phyloP scores from a whole-genome alignment of 352 stramenopile genomes.

The Blastocystis hominis region DNA sequence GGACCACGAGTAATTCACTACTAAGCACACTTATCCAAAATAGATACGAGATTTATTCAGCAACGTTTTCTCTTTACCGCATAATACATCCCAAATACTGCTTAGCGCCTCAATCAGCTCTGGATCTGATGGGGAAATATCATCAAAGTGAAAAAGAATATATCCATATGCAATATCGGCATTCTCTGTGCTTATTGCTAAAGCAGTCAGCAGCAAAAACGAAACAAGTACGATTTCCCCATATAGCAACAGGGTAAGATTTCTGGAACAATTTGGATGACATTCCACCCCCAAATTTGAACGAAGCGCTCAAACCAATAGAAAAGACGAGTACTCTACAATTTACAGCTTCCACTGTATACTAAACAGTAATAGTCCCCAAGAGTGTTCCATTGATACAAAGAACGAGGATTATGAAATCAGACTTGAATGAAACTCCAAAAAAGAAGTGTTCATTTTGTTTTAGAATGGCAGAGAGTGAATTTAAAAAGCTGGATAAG shows the following conservation, averaged over 20 bases:
- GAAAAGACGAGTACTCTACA: neutral
- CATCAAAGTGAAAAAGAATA: conserved; percentile 51
- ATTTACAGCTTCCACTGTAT: neutral
- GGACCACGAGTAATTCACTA: conserved; percentile 38
- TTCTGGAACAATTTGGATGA: conserved; percentile 18
- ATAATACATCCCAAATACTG: neutral
- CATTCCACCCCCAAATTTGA: neutral
- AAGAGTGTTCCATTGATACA: neutral
- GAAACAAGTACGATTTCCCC: conserved; percentile 33
- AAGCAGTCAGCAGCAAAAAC: neutral
- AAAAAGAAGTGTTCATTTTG: neutral
- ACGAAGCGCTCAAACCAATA: neutral
- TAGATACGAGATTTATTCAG: neutral
- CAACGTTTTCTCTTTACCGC: conserved; percentile 27
- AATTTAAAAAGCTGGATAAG: conserved; percentile 1
- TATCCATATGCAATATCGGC: conserved; percentile 50
- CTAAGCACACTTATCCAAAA: neutral
- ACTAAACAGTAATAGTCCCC: neutral
- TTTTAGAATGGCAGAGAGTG: neutral
- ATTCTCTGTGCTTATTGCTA: conserved; percentile 24
- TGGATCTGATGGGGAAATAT: neutral
- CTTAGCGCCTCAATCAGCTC: neutral
- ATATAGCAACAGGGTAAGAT: conserved; percentile 38
- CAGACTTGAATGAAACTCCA: neutral
- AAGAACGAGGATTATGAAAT: neutral